Base-by-base conservation (phyloP, 139 green algal genomes). In the Haematococcus lacustris region DNA sequence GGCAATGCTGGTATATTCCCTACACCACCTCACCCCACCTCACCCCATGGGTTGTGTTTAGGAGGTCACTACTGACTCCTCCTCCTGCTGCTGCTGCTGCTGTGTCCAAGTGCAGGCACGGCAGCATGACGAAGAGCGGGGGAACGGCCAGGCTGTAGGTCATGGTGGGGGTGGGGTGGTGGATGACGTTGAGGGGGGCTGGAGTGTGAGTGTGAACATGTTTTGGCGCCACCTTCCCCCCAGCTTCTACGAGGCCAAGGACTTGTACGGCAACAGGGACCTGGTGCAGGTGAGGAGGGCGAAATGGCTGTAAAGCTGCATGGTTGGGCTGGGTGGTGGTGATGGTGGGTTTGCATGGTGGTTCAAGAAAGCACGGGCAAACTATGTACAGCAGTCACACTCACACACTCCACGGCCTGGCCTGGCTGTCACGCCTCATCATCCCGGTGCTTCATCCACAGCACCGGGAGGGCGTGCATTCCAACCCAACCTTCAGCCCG, bases 181-280 rank as follows among this genome's bases (percentile, higher is more conserved):
- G 9, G 43, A 47, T 17, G 26, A 4, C 7, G n/a, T 23, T 7
- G 23, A 7, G 4, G 70, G 41, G 0, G 34, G 73, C 26, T 80
- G 81, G 17, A 83, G 73, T 32, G 65, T 87, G 47, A 85, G 78
- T n/a, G 76, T 86, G 50, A 91, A 91, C 70, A 67, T 78, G 3
- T 91, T 91, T 60, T 88, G 79, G 75, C 66, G 76, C 13, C 69
- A 84, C 51, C 47, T 84, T 59, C 51, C 64, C 0, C 39, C 17
- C 4, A 38, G n/a, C 37, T 65, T 73, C 37, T 88, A 88, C 61
- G 78, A 85, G 66, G 32, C 30, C 30, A 88, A 88, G 73, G 86
- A 91, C 69, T 66, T 88, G 62, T 91, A 91, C 71, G 86, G 79
- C 30, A 91, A 91, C 75, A 40, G 76, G 30, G 86, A 91, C 47